phyloP scores from a whole-genome alignment of 116 monocot genomes.

The Phalaenopsis hybrid region DNA sequence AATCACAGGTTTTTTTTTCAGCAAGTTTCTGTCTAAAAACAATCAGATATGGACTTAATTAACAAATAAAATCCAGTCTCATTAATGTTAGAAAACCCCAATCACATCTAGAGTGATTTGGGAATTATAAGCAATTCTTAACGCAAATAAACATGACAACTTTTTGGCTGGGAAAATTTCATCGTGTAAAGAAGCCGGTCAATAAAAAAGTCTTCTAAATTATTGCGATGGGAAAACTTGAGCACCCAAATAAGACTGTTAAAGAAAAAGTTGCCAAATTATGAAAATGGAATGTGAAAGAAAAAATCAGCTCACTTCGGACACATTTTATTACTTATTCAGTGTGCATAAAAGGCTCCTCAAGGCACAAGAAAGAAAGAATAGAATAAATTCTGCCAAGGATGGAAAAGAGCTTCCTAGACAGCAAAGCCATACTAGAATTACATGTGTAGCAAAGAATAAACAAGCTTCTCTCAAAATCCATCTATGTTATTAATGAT shows the following conservation, averaged over 20 bases:
- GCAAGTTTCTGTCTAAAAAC: neutral
- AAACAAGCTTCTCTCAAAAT: neutral
- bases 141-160: neutral
- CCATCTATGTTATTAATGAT: conserved; percentile 33
- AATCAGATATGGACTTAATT: neutral
- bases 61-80: too few species aligned
- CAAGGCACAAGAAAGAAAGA: neutral
- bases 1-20: neutral
- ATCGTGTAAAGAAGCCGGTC: too few species aligned
- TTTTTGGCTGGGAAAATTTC: too few species aligned
- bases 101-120: neutral
- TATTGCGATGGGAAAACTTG: neutral
- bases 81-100: too few species aligned
- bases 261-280: neutral
- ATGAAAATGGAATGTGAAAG: neutral
- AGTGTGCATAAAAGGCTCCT: neutral
- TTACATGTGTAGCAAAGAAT: neutral
- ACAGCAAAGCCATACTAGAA: neutral
- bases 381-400: neutral
- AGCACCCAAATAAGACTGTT: neutral
- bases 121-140: neutral
- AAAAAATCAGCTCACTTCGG: neutral
- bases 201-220: too few species aligned
- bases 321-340: neutral
- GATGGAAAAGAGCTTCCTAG: neutral